Base-by-base conservation (phyloP, 768 basidiomycete species). In the Tulasnella sp. region DNA sequence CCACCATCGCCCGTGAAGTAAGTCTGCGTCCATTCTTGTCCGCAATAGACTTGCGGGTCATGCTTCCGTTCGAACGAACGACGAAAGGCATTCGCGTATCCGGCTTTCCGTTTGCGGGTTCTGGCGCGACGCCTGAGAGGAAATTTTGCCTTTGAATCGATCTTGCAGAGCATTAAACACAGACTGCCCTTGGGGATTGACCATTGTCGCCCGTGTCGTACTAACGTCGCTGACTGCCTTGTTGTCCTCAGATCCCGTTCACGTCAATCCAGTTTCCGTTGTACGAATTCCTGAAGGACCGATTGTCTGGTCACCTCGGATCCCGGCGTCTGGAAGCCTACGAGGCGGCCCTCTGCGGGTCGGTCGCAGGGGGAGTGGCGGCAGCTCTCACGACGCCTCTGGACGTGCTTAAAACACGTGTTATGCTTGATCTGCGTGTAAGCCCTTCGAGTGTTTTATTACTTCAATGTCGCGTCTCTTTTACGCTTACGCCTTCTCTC, bases 241-340 rank as follows among this genome's bases (percentile, higher is more conserved):
- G 14, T 49, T 31, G 19, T 29, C 50, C 31, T 2, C 63, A 97
- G 92, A 90, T 99, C 39, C 94, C 94, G 1, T 97, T 97, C 73
- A 92, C 90, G 2, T 92, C 89, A 1, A 72, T 97, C 17, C 94
- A 98, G 67, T 98, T 98, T 68, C 94, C 96, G 2, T 70, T 98
- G 21, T 99, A 98, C 65, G 96, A 98, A 70, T 72, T 80, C 31
- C 72, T 99, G 61, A 97, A 97, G 68, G 58, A 73, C 4, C 74
- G 74, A 21, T 70, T 91, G 19, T 82, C 89, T 6, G 66, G 66
- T 9, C 67, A 72, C 32, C 64, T 84, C 1, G 69, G 72, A 15
- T 71, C 80, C 31, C 78, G 82, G 58, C 52, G 59, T 73, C 89
- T 49, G 1, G 64, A 67, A 3, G 66, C 74, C 7, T 65, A 67